A percentile compares a stretch with the other conserved stretches of the same genome.
These are phyloP conservation scores for Leishmania tropica DNA, from an alignment of 208 protist genomes.

Conservation along the genomic window DNA sequence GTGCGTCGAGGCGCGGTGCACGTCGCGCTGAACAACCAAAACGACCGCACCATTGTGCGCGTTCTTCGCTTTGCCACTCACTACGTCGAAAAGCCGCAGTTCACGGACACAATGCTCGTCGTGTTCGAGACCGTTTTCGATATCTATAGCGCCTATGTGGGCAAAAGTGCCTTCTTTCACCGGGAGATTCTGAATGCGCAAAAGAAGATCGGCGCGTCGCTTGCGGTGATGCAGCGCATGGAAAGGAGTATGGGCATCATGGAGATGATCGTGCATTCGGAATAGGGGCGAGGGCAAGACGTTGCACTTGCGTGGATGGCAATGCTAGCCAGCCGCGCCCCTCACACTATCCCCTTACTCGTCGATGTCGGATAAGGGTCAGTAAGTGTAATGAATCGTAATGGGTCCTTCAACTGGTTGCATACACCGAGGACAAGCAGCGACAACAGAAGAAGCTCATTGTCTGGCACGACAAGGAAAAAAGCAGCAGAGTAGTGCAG, in stretches of 20 bases:
- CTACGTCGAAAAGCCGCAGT: slow-evolving; percentile 77
- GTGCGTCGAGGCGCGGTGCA: slow-evolving; percentile 77
- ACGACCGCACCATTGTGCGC: slow-evolving; percentile 78
- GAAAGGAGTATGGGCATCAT: slow-evolving; percentile 73
- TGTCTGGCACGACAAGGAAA: background rate
- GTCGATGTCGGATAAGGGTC: background rate
- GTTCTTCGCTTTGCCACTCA: slow-evolving; percentile 77
- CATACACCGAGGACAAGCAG: background rate
- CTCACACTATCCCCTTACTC: background rate
- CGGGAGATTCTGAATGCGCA: slow-evolving; percentile 74
- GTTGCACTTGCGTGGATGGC: background rate
- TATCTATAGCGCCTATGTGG: slow-evolving; percentile 70
- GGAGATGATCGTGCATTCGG: slow-evolving; percentile 80
- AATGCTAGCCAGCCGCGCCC: background rate
- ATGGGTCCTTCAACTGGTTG: slow-evolving; percentile 11
- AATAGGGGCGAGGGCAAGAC: slow-evolving; percentile 7
- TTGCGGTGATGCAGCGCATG: slow-evolving; percentile 67
- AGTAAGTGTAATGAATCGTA: slow-evolving; percentile 5
- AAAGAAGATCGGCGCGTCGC: slow-evolving; percentile 57
- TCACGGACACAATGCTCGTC: slow-evolving; percentile 73
- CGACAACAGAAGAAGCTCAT: background rate
- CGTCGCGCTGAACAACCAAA: slow-evolving; percentile 82
- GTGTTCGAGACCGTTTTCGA: slow-evolving; percentile 83
- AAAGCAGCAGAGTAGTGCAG: background rate
- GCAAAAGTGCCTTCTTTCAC: slow-evolving; percentile 76